Base-by-base conservation (phyloP, 1,284 basidiomycete genomes). In the Microbotryomycetes sp. region DNA sequence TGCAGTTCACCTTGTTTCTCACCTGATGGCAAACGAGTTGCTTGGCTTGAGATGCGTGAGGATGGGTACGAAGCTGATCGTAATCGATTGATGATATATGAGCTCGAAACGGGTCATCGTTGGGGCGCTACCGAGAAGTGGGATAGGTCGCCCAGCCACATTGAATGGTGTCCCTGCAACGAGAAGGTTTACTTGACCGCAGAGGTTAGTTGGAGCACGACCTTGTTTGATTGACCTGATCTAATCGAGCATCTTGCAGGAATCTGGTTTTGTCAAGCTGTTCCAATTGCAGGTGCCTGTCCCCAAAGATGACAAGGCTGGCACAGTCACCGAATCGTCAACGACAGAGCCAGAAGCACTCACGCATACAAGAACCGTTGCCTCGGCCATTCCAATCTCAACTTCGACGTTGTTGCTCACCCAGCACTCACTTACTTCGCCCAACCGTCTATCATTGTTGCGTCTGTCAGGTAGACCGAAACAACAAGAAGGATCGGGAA, bases 11-110 rank as follows among this genome's bases (percentile, higher is more conserved):
- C 89, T 0, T 81, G 82, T 2, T 54, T 59, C 25, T 87, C 80
- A 66, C 77, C 78, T 3, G 77, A 83, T 45, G 88, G 86, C 0
- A 81, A 80, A 58, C 47, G 54, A 22, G 82, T 84, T 1, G 89
- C 87, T 0, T 96, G 92, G 92, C 77, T 89, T 46, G 86, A 96
- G 75, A 82, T 92, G 66, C 84, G 85, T 52, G 74, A 87, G 36
- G 90, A 96, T 72, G 92, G 91, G 1, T 87, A 92, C 71, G 92
- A 96, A 76, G 82, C 86, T 25, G 79, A 79, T 65, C 67, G 72
- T 25, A 72, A 76, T 46, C 86, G 88, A 71, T 81, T 92, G 51
- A 83, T 91, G 54, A 81, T 92, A 15, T 88, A 86, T 52, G 75
- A 76, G 72, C 76, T 92, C 22, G 74, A 76, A 54, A 83, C 29